Base-by-base conservation (phyloP, 768 basidiomycete species). In the Lactarius psammicola region DNA sequence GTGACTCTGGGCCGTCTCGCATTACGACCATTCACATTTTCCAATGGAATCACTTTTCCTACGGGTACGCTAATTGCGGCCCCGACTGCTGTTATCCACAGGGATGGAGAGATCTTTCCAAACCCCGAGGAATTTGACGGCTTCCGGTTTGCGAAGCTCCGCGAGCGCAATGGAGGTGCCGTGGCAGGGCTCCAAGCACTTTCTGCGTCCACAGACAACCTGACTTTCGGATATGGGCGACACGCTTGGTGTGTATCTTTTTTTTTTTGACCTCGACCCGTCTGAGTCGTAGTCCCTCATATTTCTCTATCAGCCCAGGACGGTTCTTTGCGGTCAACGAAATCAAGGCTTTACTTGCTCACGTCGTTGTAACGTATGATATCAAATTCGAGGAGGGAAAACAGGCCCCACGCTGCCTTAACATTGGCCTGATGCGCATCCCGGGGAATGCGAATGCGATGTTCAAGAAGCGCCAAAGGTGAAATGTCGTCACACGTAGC, bases 101-200 rank as follows among this genome's bases (percentile, higher is more conserved):
- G 73, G 20, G 80, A 84, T 64, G 74, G 74, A 20, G 73, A 72
- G 20, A 71, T 75, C 26, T 87, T 84, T 68, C 64, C 73, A n/a
- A 75, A 81, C 59, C 74, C 85, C 0, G 69, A 74, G 9, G 60
- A 33, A 49, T 82, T 83, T 51, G 74, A 80, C 33, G 75, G 79
- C 1, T 79, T 79, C 62, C 75, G 81, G 18, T 83, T 82, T 69
- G 66, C 74, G 28, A 63, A 74, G n/a, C 67, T 70, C 60, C 69
- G 65, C 23, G 72, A 72, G 36, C 58, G 61, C 18, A 72, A 73
- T 20, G 74, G 33, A 65, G 46, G 10, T 42, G 17, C 6, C 8
- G 7, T n/a, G 28, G 6, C 13, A 33, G 73, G 66, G 60, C 70
- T 74, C 31, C 75, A 75, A 58, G 60, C 71, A 17, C 68, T 71